Percentiles rank a stretch among this genome's conserved stretches.
These are phyloP conservation scores for Xylaria sp. DNA, from an alignment of 2,329 filamentous ascomycete genomes.

Conservation along the genomic window DNA sequence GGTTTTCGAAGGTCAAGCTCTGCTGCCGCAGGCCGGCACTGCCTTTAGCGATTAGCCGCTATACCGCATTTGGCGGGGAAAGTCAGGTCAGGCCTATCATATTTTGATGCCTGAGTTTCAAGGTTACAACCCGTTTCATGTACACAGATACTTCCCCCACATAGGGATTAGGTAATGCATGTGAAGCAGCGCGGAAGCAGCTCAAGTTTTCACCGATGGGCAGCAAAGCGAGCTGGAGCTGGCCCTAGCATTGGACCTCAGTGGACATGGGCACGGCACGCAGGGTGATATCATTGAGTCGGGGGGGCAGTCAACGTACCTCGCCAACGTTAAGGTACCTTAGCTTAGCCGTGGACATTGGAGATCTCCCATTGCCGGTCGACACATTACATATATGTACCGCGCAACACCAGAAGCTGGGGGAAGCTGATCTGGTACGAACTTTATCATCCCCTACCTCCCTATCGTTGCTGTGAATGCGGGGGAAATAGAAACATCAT, in stretches of 20 bases:
- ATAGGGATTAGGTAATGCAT: too few species aligned
- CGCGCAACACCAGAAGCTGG: constrained; percentile 27
- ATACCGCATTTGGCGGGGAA: not conserved
- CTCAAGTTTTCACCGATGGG: too few species aligned
- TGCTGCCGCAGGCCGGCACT: constrained; percentile 17
- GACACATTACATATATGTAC: too few species aligned
- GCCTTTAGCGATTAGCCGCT: constrained; percentile 8
- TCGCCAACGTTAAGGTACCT: not conserved
- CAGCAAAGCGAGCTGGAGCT: too few species aligned
- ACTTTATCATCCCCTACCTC: not conserved
- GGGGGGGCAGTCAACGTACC: too few species aligned
- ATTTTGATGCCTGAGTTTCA: not conserved
- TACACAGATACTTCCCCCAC: too few species aligned
- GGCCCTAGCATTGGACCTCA: too few species aligned
- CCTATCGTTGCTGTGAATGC: constrained; percentile 15
- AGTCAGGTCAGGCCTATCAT: too few species aligned
- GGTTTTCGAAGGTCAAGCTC: constrained; percentile 36
- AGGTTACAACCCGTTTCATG: too few species aligned
- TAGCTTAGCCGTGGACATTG: too few species aligned
- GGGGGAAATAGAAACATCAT: constrained; percentile 25
- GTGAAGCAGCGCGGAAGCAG: too few species aligned
- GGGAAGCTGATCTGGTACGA: constrained; percentile 21
- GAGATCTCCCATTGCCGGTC: too few species aligned
- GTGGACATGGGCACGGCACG: not conserved
- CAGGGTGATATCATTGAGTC: not conserved